Base-by-base conservation (phyloP, 139 green algal species). In the Tetradesmus lagerheimii region DNA sequence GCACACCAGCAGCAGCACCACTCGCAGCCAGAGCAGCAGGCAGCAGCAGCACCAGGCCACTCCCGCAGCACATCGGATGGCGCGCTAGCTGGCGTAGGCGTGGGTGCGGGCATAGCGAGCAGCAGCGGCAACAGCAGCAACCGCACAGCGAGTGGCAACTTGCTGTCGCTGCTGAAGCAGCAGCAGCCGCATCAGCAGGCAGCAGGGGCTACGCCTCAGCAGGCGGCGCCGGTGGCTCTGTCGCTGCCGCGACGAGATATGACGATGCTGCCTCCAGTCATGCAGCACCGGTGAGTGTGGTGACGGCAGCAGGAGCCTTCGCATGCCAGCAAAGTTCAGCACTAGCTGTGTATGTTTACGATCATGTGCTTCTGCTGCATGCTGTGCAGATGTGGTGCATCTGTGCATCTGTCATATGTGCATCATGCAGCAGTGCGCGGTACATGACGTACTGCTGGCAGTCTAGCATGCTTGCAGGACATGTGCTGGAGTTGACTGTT, bases 211-310 rank as follows among this genome's bases (percentile, higher is more conserved):
- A 45, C 50, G 15, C 74, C 74, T 0, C 66, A 39, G 29, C 74
- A 91, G 77, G 50, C 83, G 0, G 57, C 83, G 9, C 67, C 79
- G 20, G 93, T 97, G n/a, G 85, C 87, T 45, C 92, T 95, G 23
- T 92, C 96, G 14, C 62, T 94, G 66, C 90, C 88, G 6, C 89
- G 94, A 2, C 80, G 82, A 3, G 94, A 98, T 37, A 96, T 98
- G 92, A 91, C 89, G 66, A 80, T 96, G 35, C 81, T 96, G 8
- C 91, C 93, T 38, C 93, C 95, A 16, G 83, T 94, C 83, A 95
- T 93, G 89, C 89, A 93, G 64, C 83, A 92, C 83, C 93, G 89
- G 93, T 95, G 89, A 3, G 91, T 12, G 39, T 6, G 23, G 35
- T 8, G 0, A 37, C 4, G 11, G 27, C 66, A 16, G 66, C 66